phyloP scores from a whole-genome alignment of 2,329 filamentous ascomycete species.

The Xylaria multiplex region DNA sequence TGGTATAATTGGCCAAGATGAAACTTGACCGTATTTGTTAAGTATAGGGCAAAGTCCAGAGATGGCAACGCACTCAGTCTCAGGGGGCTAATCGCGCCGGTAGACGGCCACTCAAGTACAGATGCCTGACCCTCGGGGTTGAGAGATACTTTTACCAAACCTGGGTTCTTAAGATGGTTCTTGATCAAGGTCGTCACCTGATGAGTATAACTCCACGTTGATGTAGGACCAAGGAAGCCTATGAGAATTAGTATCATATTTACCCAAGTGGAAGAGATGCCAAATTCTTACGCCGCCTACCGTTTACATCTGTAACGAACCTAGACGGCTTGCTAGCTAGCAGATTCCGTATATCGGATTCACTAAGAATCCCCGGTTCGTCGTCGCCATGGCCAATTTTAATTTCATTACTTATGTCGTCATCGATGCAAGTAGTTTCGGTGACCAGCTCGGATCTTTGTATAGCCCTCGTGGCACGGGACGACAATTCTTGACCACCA shows the following conservation, averaged over 20 bases:
- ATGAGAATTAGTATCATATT: not conserved
- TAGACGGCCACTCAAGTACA: constrained; percentile 21
- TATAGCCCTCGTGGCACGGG: not conserved
- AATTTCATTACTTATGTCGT: not conserved
- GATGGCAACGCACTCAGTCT: constrained; percentile 10
- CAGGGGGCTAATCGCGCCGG: constrained; percentile 2
- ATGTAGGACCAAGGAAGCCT: constrained; percentile 23
- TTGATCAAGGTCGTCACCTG: constrained; percentile 16
- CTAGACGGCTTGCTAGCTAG: constrained; percentile 17
- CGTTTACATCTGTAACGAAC: constrained; percentile 16
- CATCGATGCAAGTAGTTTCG: not conserved
- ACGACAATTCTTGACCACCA: not conserved
- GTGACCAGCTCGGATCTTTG: not conserved
- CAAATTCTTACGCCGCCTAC: constrained; percentile 5
- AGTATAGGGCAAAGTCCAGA: constrained; percentile 16
- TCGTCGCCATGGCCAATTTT: not conserved
- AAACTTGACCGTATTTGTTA: constrained; percentile 21
- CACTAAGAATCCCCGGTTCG: not conserved
- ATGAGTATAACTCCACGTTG: constrained; percentile 23
- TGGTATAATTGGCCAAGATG: constrained; percentile 19
- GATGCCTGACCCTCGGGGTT: constrained; percentile 10
- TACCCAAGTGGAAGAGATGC: not conserved
- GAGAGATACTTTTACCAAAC: constrained; percentile 7
- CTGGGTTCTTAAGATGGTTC: constrained; percentile 12
- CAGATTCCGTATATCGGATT: constrained; percentile 14